phyloP scores from a whole-genome alignment of 208 protist genomes.

The Angomonas deanei region DNA sequence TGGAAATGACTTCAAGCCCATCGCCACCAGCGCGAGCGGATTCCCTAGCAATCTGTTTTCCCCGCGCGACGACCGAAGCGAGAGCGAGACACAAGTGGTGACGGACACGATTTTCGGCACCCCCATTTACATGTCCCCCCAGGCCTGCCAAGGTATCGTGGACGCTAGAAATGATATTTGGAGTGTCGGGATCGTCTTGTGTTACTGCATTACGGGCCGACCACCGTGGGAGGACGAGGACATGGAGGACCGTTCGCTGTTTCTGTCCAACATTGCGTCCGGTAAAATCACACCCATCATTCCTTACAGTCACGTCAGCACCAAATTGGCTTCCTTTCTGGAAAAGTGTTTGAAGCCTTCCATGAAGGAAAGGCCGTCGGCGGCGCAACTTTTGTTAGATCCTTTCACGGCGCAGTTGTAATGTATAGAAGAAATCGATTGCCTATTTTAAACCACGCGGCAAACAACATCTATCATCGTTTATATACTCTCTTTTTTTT shows the following conservation, averaged over 20 bases:
- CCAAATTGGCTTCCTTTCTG: slow-evolving; percentile 30
- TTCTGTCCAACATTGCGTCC: slow-evolving; percentile 31
- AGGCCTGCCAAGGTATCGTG: slow-evolving; percentile 57
- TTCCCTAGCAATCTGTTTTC: neutral
- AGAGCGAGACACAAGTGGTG: neutral
- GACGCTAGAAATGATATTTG: slow-evolving; percentile 73
- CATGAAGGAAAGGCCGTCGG: slow-evolving; percentile 24
- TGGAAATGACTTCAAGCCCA: neutral
- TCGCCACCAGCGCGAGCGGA: neutral
- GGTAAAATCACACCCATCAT: slow-evolving; percentile 21
- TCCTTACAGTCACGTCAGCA: slow-evolving; percentile 14
- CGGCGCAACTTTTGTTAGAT: slow-evolving; percentile 36
- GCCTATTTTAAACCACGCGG: neutral
- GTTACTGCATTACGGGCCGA: slow-evolving; percentile 51
- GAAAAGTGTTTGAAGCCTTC: slow-evolving; percentile 29
- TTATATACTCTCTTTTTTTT: neutral
- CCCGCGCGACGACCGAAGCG: neutral
- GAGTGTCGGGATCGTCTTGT: slow-evolving; percentile 67
- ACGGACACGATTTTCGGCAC: slow-evolving; percentile 39
- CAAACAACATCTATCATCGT: neutral
- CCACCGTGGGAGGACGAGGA: slow-evolving; percentile 48
- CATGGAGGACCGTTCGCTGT: slow-evolving; percentile 23
- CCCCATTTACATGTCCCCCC: slow-evolving; percentile 75
- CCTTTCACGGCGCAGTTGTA: slow-evolving; percentile 26
- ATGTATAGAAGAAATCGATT: neutral